Evolutionary conservation across 106 monocot species (phyloP).

Genomic region (Acorus gramineus): DNA sequence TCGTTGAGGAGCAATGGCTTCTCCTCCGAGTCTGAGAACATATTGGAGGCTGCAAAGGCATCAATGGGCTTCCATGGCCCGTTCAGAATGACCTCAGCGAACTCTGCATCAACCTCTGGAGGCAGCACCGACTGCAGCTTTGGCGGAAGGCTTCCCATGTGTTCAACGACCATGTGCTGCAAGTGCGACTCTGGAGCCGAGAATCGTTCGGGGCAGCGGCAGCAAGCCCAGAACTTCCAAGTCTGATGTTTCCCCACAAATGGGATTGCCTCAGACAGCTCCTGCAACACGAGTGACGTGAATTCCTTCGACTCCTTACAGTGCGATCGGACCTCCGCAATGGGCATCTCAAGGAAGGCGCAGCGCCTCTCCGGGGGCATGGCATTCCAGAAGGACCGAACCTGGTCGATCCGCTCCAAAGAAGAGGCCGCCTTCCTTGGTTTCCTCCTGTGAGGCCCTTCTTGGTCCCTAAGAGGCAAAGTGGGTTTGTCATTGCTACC

Average conservation of each 20-base stretch:
- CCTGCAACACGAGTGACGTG: constrained; percentile 7
- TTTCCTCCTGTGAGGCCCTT: constrained; percentile 25
- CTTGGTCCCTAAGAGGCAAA: constrained; percentile 21
- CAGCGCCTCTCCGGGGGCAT: constrained; percentile 38
- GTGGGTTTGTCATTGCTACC: background rate
- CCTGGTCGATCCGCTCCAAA: constrained; percentile 51
- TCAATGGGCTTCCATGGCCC: constrained; percentile 75
- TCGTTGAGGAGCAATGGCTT: too few relatives aligned
- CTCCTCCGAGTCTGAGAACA: constrained; percentile 3
- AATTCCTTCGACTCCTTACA: constrained; percentile 42
- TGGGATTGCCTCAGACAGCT: constrained; percentile 49
- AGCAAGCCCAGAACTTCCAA: constrained; percentile 79
- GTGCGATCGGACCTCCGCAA: constrained; percentile 45
- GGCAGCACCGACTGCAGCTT: constrained; percentile 51
- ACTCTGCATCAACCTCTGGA: constrained; percentile 46
- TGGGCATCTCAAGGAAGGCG: constrained; percentile 35
- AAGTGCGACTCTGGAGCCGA: constrained; percentile 34
- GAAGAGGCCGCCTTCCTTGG: constrained; percentile 36
- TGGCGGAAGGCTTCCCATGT: constrained; percentile 36
- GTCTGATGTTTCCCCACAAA: constrained; percentile 32
- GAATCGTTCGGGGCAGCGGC: constrained; percentile 55
- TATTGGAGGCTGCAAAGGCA: constrained; percentile 21
- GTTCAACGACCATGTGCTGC: constrained; percentile 53
- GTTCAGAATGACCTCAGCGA: constrained; percentile 49
- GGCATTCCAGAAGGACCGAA: constrained; percentile 54